phyloP scores from a whole-genome alignment of 2,329 filamentous ascomycete species.

The Alternaria tenuissima region DNA sequence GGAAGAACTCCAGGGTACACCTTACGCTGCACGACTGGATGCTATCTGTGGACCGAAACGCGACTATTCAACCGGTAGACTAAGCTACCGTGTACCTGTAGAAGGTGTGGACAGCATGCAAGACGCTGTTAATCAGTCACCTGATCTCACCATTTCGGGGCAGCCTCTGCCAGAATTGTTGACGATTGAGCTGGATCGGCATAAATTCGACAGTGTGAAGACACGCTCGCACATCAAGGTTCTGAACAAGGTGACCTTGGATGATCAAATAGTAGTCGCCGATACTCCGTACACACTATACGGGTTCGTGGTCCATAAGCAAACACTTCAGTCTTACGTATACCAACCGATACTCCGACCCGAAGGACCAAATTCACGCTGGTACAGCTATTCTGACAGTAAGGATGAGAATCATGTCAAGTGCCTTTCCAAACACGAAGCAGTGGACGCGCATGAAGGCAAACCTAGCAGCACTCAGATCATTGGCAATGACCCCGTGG shows the following conservation, averaged over 20 bases:
- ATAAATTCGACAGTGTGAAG: constrained; percentile 61
- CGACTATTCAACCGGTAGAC: constrained; percentile 44
- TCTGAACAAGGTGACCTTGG: constrained; percentile 63
- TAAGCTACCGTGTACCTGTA: constrained; percentile 48
- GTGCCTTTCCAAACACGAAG: constrained; percentile 65
- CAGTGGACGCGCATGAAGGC: constrained; percentile 61
- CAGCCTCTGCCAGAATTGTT: constrained; percentile 58
- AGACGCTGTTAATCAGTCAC: constrained; percentile 50
- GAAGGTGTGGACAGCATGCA: constrained; percentile 51
- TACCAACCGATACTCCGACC: constrained; percentile 69
- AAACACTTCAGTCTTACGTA: constrained; percentile 64
- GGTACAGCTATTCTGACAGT: constrained; percentile 67
- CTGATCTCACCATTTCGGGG: constrained; percentile 31
- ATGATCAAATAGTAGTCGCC: constrained; percentile 62
- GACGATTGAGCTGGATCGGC: constrained; percentile 65
- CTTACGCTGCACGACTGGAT: constrained; percentile 51
- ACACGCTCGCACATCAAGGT: constrained; percentile 66
- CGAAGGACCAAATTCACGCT: constrained; percentile 62
- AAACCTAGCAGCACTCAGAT: constrained; percentile 49
- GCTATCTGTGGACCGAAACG: constrained; percentile 57
- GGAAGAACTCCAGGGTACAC: constrained; percentile 59
- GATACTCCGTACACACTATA: constrained; percentile 64
- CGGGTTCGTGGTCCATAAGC: constrained; percentile 67
- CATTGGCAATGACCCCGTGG: constrained; percentile 57
- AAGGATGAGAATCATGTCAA: constrained; percentile 63